Percentiles rank a stretch among this genome's conserved stretches.
These are phyloP conservation scores for Hygrophorus russula DNA, from an alignment of 768 basidiomycete genomes.

Conservation along the genomic window DNA sequence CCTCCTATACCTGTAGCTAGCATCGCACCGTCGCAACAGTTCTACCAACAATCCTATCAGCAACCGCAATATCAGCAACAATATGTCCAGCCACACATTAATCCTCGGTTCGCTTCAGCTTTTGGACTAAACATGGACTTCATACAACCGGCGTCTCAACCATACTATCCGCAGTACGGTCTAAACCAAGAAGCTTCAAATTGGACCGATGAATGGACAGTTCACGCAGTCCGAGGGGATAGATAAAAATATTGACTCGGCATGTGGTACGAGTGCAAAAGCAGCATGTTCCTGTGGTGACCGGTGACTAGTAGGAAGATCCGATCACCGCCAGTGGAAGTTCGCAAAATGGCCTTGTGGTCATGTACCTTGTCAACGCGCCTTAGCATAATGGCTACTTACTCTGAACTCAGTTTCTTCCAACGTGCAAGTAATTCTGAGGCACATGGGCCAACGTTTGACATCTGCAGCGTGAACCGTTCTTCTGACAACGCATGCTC, in stretches of 20 bases:
- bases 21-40: conserved; percentile 10
- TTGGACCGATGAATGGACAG: conserved; percentile 30
- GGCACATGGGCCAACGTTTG: no score
- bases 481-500: no score
- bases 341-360: no score
- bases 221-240: conserved; percentile 11
- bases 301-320: background rate
- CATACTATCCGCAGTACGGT: conserved; percentile 1
- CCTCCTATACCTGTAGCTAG: conserved; percentile 9
- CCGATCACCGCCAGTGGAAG: no score
- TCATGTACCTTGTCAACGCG: no score
- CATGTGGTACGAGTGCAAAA: background rate
- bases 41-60: conserved; percentile 11
- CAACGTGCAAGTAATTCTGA: no score
- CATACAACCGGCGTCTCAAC: conserved; percentile 12
- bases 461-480: no score
- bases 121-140: conserved; percentile 41
- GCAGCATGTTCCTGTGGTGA: background rate
- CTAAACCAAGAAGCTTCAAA: conserved; percentile 4
- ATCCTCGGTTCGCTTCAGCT: conserved; percentile 63
- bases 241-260: background rate
- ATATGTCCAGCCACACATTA: conserved; percentile 73
- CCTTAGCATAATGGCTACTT: no score
- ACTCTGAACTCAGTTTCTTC: no score
- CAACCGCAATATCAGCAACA: conserved; percentile 10